phyloP scores from a whole-genome alignment of 1,284 basidiomycete species.

The Caloboletus firmus region DNA sequence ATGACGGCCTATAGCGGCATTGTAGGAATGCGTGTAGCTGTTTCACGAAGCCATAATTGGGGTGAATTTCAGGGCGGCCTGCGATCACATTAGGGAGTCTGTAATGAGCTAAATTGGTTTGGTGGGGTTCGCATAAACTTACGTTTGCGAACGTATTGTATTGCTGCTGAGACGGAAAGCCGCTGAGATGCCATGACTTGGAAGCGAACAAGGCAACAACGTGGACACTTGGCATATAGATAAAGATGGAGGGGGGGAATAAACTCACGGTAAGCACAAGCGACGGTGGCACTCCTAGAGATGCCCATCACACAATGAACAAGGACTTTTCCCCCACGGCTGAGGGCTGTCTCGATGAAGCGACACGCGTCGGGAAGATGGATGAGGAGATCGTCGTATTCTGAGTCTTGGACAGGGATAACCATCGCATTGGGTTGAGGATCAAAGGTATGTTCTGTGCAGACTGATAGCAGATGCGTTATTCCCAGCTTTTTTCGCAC shows the following conservation, averaged over 20 bases:
- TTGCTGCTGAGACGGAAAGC: constrained; percentile 44
- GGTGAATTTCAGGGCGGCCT: constrained; percentile 57
- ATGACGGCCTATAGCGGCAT: constrained; percentile 47
- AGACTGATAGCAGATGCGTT: constrained; percentile 62
- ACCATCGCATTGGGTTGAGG: constrained; percentile 44
- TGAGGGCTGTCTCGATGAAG: constrained; percentile 55
- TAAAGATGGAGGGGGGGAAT: neutral
- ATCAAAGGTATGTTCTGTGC: constrained; percentile 49
- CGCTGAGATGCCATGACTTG: constrained; percentile 56
- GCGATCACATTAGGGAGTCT: constrained; percentile 4
- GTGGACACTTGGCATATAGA: constrained; percentile 3
- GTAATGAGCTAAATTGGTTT: constrained; percentile 8
- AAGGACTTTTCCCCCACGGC: constrained; percentile 53
- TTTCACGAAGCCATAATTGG: constrained; percentile 64
- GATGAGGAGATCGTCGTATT: constrained; percentile 60
- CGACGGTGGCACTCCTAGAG: constrained; percentile 65
- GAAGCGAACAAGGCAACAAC: neutral
- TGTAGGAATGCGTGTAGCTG: constrained; percentile 56
- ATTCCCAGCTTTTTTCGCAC: constrained; percentile 44
- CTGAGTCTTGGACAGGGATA: constrained; percentile 56
- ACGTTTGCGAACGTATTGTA: constrained; percentile 53
- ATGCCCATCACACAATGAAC: constrained; percentile 80
- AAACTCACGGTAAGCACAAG: constrained; percentile 60
- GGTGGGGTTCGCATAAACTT: constrained; percentile 15
- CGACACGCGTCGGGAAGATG: constrained; percentile 52